Evolutionary conservation across 768 basidiomycete species (phyloP).

Genomic region (Hebeloma cylindrosporum): DNA sequence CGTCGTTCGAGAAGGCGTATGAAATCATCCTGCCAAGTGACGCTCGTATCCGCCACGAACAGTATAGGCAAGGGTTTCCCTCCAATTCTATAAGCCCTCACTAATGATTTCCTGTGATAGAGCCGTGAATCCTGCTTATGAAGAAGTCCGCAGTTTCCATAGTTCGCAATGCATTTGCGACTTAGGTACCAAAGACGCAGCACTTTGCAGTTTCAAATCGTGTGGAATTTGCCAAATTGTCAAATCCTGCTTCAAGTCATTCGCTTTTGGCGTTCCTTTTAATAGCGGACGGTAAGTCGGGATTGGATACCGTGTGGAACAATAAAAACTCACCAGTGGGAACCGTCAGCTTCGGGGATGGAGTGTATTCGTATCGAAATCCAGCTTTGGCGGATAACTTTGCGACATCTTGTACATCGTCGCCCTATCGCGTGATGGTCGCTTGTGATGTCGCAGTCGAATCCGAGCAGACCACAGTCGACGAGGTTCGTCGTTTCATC

Average conservation of each 20-base stretch:
- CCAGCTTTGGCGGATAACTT: conserved; percentile 55
- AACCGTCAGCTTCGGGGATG: conserved; percentile 53
- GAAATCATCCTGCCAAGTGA: conserved; percentile 48
- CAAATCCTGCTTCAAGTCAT: conserved; percentile 54
- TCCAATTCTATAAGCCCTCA: background rate
- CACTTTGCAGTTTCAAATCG: conserved; percentile 56
- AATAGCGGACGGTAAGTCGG: conserved; percentile 55
- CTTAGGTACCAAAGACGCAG: conserved; percentile 52
- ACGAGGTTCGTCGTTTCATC: conserved; percentile 28
- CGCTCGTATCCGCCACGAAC: conserved; percentile 44
- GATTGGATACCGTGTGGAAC: background rate
- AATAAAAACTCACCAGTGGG: conserved; percentile 8
- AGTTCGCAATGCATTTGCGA: conserved; percentile 70
- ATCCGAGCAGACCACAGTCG: conserved; percentile 27
- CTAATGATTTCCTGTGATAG: conserved; percentile 21
- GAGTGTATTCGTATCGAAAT: conserved; percentile 63
- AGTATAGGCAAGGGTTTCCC: conserved; percentile 46
- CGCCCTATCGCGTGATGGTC: conserved; percentile 66
- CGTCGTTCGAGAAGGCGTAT: conserved; percentile 56
- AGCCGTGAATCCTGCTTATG: conserved; percentile 36
- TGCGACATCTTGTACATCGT: conserved; percentile 66
- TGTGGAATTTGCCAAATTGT: conserved; percentile 65
- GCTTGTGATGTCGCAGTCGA: conserved; percentile 55
- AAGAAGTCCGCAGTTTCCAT: conserved; percentile 60
- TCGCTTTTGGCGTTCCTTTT: conserved; percentile 54